Conservation (phyloP, 2,329 filamentous ascomycete species). For the Penicillium sp. region DNA sequence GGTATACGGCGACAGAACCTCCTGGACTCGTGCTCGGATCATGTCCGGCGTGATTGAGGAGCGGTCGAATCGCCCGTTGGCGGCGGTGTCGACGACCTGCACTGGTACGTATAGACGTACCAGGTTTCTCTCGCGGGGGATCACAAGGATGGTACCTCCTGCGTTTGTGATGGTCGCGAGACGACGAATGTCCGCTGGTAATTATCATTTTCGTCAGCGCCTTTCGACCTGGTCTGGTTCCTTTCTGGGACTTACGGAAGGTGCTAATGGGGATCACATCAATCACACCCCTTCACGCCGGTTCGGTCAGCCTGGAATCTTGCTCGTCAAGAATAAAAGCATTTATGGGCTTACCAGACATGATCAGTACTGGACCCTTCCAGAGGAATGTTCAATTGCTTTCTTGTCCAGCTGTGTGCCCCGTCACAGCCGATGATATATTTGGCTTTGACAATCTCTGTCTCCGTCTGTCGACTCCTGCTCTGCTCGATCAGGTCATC, state of each 20-base stretch:
- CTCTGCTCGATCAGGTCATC: slow-evolving; percentile 47
- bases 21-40: slow-evolving; percentile 18
- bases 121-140: slow-evolving; percentile 23
- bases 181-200: slow-evolving; percentile 51
- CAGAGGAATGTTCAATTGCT: slow-evolving; percentile 56
- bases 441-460: slow-evolving; percentile 51
- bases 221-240: neutral
- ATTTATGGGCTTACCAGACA: slow-evolving; percentile 30
- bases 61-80: slow-evolving; percentile 17
- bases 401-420: slow-evolving; percentile 63
- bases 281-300: slow-evolving; percentile 40
- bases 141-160: slow-evolving; percentile 37
- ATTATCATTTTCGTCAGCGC: slow-evolving; percentile 12
- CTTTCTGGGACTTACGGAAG: slow-evolving; percentile 22
- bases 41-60: slow-evolving; percentile 19
- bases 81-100: slow-evolving; percentile 12
- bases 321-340: neutral
- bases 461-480: slow-evolving; percentile 26
- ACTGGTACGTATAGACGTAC: slow-evolving; percentile 25
- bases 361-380: slow-evolving; percentile 53
- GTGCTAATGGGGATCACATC: slow-evolving; percentile 53
- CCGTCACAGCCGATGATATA: slow-evolving; percentile 69
- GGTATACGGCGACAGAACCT: slow-evolving; percentile 17
- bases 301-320: neutral
- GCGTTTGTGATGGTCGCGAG: slow-evolving; percentile 59